phyloP scores from a whole-genome alignment of 176 grass and related monocot species.

The Pharus latifolius region DNA sequence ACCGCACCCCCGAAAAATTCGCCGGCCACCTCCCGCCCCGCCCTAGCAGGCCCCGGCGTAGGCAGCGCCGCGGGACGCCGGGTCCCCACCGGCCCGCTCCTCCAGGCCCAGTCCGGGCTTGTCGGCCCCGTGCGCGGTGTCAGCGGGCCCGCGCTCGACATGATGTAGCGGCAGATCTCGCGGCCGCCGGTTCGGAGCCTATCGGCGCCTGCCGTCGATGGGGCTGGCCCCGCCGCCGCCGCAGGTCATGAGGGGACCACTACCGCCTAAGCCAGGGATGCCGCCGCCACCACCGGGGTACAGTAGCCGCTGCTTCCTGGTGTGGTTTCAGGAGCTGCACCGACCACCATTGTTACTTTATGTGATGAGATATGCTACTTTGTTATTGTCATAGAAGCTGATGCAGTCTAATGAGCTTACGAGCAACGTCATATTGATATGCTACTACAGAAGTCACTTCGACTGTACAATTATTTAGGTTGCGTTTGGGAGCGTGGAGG shows the following conservation, averaged over 20 bases:
- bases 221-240: not conserved
- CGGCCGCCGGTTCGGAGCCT: constrained; percentile 32
- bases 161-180: constrained; percentile 46
- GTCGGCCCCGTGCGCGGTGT: constrained; percentile 37
- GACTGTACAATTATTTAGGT: not conserved
- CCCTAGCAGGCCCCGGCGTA: constrained; percentile 22
- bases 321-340: not conserved
- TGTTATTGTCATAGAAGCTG: not conserved
- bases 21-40: not conserved
- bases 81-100: constrained; percentile 23
- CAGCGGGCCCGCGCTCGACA: constrained; percentile 27
- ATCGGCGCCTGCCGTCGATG: constrained; percentile 24
- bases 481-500: too few species aligned
- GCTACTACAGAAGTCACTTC: too few species aligned
- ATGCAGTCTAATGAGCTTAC: too few species aligned
- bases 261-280: constrained; percentile 37
- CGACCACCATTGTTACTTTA: not conserved
- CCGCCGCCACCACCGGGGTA: constrained; percentile 19
- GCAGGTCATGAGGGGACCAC: constrained; percentile 17
- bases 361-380: not conserved
- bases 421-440: too few species aligned
- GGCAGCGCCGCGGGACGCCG: constrained; percentile 35
- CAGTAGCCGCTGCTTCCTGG: constrained; percentile 14
- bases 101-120: constrained; percentile 44
- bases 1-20: too few species aligned